Evolutionary conservation across 257 asterid genomes (phyloP).

Genomic region (Jasminum sambac): DNA sequence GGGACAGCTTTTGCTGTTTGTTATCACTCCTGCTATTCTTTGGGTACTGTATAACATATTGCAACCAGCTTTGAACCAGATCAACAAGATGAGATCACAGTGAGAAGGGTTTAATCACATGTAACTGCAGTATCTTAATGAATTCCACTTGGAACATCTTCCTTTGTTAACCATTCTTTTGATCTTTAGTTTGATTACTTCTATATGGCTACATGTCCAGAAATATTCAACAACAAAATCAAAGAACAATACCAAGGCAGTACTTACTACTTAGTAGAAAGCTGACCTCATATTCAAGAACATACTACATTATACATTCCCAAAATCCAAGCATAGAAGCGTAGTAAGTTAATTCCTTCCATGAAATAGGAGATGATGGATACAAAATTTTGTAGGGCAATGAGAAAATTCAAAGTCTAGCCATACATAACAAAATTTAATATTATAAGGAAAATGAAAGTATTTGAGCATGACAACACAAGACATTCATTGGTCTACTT

Average conservation of each 20-base stretch:
- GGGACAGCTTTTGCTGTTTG: slow-evolving; percentile 78
- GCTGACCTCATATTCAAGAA: not conserved
- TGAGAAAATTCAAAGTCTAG: not conserved
- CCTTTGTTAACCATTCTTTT: not conserved
- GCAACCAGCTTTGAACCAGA: slow-evolving; percentile 95
- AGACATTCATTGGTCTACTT: slow-evolving; percentile 12
- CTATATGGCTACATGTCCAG: slow-evolving; percentile 20
- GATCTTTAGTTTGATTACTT: not conserved
- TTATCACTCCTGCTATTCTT: slow-evolving; percentile 74
- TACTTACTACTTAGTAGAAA: not conserved
- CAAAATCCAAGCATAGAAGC: not conserved
- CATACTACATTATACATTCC: too few species aligned
- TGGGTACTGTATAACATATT: slow-evolving; percentile 85
- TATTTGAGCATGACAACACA: not conserved
- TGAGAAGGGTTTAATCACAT: slow-evolving; percentile 22
- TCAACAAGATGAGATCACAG: slow-evolving; percentile 77
- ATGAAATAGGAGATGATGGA: not conserved
- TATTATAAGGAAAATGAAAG: not conserved
- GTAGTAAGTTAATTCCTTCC: not conserved
- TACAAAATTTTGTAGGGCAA: not conserved
- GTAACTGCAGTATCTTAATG: slow-evolving; percentile 25
- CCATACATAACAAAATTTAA: not conserved
- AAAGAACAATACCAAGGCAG: not conserved
- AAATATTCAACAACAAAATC: not conserved
- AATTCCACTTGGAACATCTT: slow-evolving; percentile 18